phyloP scores from a whole-genome alignment of 1,284 basidiomycete genomes.

The Ceratobasidium theobromae region DNA sequence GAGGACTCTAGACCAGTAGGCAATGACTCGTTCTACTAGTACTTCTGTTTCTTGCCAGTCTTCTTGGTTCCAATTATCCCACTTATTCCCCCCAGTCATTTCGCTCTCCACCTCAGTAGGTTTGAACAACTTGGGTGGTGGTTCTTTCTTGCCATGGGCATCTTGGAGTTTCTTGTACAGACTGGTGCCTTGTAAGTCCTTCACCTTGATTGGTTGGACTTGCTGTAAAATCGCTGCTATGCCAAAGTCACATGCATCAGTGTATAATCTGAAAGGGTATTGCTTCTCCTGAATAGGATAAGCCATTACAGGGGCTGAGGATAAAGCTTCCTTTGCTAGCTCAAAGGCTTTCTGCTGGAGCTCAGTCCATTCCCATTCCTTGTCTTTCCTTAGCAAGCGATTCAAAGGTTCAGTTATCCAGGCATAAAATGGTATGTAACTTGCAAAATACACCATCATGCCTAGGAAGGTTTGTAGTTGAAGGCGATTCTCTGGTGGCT shows the following conservation, averaged over 20 bases:
- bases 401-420: slow-evolving; percentile 38
- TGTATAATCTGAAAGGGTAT: slow-evolving; percentile 47
- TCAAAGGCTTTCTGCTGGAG: slow-evolving; percentile 17
- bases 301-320: slow-evolving; percentile 30
- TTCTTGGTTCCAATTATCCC: slow-evolving; percentile 38
- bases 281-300: slow-evolving; percentile 42
- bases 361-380: slow-evolving; percentile 23
- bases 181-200: slow-evolving; percentile 45
- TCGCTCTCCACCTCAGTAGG: slow-evolving; percentile 37
- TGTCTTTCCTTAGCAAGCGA: slow-evolving; percentile 24
- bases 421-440: slow-evolving; percentile 43
- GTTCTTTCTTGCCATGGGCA: slow-evolving; percentile 35
- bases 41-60: slow-evolving; percentile 36
- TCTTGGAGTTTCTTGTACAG: slow-evolving; percentile 40
- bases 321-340: slow-evolving; percentile 20
- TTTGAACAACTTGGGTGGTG: slow-evolving; percentile 38
- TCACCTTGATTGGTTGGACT: slow-evolving; percentile 44
- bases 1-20: slow-evolving; percentile 44
- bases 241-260: slow-evolving; percentile 46
- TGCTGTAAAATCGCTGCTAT: slow-evolving; percentile 46
- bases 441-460: slow-evolving; percentile 42
- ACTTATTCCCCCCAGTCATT: slow-evolving; percentile 11
- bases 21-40: slow-evolving; percentile 44
- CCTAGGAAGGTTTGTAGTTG: slow-evolving; percentile 44
- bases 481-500: slow-evolving; percentile 37